phyloP scores from a whole-genome alignment of 352 stramenopile genomes.

The Phytophthora pinifolia region DNA sequence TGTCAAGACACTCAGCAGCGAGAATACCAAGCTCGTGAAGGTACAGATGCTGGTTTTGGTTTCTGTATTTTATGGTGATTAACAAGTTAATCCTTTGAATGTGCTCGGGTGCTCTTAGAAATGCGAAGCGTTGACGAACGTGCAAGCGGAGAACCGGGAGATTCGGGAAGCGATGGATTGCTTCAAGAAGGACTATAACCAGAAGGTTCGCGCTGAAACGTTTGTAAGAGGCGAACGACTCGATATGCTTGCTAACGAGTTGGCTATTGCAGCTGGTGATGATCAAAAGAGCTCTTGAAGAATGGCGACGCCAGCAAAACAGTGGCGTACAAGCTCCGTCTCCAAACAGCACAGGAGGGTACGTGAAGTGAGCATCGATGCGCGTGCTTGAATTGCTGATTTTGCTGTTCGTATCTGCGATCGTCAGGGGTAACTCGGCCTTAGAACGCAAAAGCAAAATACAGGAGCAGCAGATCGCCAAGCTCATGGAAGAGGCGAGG shows the following conservation, averaged over 20 bases:
- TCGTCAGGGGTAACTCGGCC: conserved; percentile 17
- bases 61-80: not conserved
- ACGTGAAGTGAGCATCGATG: conserved; percentile 4
- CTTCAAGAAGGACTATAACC: conserved; percentile 87
- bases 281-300: conserved; percentile 89
- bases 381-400: conserved; percentile 2
- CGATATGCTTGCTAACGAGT: not conserved
- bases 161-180: conserved; percentile 82
- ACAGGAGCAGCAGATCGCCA: conserved; percentile 60
- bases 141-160: conserved; percentile 75
- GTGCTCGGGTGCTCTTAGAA: conserved; percentile 38
- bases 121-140: conserved; percentile 70
- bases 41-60: conserved; percentile 27
- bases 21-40: conserved; percentile 85
- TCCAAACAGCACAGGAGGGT: conserved; percentile 19
- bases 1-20: conserved; percentile 81
- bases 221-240: no score
- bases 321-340: conserved; percentile 13
- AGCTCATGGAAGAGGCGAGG: conserved; percentile 49
- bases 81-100: conserved; percentile 1
- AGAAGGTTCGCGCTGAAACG: conserved; percentile 54
- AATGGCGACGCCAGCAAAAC: conserved; percentile 77
- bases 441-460: conserved; percentile 42
- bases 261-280: conserved; percentile 63
- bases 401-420: conserved; percentile 7